Conservation (phyloP, 1,139 yeast species). For the Zhuliangozyma parablackwelliae region DNA sequence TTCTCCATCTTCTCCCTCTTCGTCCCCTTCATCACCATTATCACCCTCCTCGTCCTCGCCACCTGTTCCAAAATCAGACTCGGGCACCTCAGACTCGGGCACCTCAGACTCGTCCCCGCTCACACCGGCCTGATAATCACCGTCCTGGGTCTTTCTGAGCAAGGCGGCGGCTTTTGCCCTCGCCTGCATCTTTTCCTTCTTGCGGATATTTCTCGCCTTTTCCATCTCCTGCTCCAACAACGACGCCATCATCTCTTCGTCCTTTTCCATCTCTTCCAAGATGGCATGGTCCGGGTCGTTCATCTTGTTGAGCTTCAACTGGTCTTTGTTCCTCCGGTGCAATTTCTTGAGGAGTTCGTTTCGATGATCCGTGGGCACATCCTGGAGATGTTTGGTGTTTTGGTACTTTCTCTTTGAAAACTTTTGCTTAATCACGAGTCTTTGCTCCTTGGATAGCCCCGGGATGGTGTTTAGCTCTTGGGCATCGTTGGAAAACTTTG, state of each 20-base stretch:
- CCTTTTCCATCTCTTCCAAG: constrained; percentile 34
- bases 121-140: constrained; percentile 16
- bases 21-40: constrained; percentile 13
- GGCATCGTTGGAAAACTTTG: constrained; percentile 10
- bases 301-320: constrained; percentile 23
- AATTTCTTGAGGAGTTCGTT: constrained; percentile 21
- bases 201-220: constrained; percentile 47
- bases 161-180: constrained; percentile 36
- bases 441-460: constrained; percentile 32
- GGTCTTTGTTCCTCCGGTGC: constrained; percentile 33
- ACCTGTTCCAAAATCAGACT: constrained; percentile 12
- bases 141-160: constrained; percentile 12
- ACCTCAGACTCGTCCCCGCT: constrained; percentile 15
- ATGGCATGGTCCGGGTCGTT: constrained; percentile 28
- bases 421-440: constrained; percentile 31
- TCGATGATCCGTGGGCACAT: constrained; percentile 3
- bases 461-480: constrained; percentile 22
- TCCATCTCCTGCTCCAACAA: constrained; percentile 62
- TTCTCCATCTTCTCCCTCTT: constrained; percentile 9
- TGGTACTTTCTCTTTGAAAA: constrained; percentile 20
- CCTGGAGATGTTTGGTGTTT: constrained; percentile 3
- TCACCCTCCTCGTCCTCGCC: constrained; percentile 4
- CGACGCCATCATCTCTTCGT: constrained; percentile 42
- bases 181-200: constrained; percentile 44
- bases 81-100: constrained; percentile 14